Base-by-base conservation (phyloP, 805 yeast genomes). In the Saccharomycopsis schoenii region DNA sequence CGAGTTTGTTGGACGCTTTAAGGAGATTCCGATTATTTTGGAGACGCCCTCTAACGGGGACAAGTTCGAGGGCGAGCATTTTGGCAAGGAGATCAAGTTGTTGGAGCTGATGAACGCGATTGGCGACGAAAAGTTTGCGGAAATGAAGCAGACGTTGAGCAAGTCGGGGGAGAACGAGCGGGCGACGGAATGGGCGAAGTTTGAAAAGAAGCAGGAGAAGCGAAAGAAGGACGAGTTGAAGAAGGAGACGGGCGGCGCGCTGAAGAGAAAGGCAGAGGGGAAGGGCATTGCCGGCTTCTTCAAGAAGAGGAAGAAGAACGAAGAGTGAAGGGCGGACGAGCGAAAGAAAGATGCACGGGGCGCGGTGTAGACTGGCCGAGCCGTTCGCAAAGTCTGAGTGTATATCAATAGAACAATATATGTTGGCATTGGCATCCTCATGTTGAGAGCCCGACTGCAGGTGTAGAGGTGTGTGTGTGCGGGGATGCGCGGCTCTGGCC, bases 71-170 rank as follows among this genome's bases (percentile, higher is more conserved):
- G 77, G 84, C 51, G 87, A 85, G 67, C 89, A 85, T 58, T 87
- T 88, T 71, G 96, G 92, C 0, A 87, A 85, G 60, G 97, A 92
- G 71, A 85, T 92, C 65, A 87, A 89, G 64, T 67, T 88, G 41
- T 74, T 94, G 57, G 94, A 90, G 93, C 74, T 93, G 43, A 82
- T 80, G 40, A 96, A 83, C 1, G 80, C 76, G 60, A 51, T 68
- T 6, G 69, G 59, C 0, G 84, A 82, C 55, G 89, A 87, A 9
- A 77, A 47, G 52, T 47, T 24, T 12, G 52, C 19, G 14, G 15
- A 68, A 1, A 86, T 82, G 67, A 68, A 74, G 2, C 74, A 72
- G 19, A 80, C 73, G 59, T 72, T 92, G 61, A 80, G 80, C 55
- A 76, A 74, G 25, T 66, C 73, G 17, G 99, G 98, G 1, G 83